These are phyloP conservation scores for Sisymbrium altissimum DNA, from an alignment of 345 rosid genomes.

Conservation along the genomic window DNA sequence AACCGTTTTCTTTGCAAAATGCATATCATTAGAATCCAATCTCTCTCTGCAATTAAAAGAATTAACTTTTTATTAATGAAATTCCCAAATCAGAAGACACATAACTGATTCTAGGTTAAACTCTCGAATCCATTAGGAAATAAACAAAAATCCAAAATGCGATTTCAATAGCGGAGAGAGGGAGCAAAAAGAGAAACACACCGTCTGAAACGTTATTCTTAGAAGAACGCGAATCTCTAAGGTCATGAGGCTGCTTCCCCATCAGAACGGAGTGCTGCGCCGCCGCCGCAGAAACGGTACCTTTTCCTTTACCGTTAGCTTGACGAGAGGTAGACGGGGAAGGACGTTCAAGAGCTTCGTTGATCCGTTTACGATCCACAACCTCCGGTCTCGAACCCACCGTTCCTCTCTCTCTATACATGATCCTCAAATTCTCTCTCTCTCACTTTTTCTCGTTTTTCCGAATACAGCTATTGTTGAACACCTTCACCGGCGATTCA, in stretches of 20 bases:
- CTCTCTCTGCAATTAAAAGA: not conserved
- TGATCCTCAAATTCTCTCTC: conserved; percentile 9
- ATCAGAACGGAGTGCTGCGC: conserved; percentile 32
- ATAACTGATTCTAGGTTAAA: not conserved
- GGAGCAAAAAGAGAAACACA: conserved; percentile 13
- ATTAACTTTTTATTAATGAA: not conserved
- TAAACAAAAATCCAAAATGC: not conserved
- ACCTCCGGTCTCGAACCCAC: conserved; percentile 66
- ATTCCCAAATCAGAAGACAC: conserved; percentile 9
- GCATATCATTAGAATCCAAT: not conserved
- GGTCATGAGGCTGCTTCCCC: conserved; percentile 57
- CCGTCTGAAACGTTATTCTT: conserved; percentile 62
- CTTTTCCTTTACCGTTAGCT: conserved; percentile 62
- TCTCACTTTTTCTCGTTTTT: not conserved
- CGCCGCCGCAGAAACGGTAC: conserved; percentile 12
- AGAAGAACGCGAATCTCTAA: conserved; percentile 49
- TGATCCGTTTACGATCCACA: conserved; percentile 79
- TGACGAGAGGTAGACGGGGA: conserved; percentile 69
- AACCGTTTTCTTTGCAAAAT: not conserved
- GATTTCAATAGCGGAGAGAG: not conserved
- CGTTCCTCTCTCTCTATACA: conserved; percentile 43
- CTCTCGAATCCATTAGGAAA: not conserved
- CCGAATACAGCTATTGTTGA: not conserved
- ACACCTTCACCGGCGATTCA: conserved; percentile 16
- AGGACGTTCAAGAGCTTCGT: conserved; percentile 70